phyloP scores from a whole-genome alignment of 768 basidiomycete species.

The Phanerochaete sordida region DNA sequence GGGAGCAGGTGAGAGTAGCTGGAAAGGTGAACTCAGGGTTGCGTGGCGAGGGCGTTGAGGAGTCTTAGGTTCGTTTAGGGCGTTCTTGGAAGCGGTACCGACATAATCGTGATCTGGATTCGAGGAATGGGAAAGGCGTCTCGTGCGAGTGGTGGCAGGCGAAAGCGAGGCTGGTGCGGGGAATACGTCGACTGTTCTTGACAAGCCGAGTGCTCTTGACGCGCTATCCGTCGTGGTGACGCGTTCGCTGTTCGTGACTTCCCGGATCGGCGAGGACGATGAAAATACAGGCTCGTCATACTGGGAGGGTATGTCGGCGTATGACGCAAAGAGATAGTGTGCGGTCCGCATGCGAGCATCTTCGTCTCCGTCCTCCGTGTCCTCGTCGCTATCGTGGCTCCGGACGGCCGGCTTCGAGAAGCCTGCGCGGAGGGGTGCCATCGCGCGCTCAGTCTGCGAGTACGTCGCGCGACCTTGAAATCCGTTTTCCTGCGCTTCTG shows the following conservation, averaged over 20 bases:
- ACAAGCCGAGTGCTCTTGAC: too few species aligned
- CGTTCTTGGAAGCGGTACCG: not conserved
- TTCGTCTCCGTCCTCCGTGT: conserved; percentile 36
- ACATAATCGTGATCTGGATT: not conserved
- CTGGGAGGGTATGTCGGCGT: not conserved
- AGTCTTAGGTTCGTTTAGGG: not conserved
- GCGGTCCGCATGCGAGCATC: conserved; percentile 55
- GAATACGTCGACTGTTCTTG: too few species aligned
- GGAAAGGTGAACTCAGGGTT: not conserved
- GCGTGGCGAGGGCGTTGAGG: not conserved
- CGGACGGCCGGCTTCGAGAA: conserved; percentile 13
- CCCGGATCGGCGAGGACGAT: not conserved
- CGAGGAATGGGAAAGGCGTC: not conserved
- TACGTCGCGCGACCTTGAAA: conserved; percentile 16
- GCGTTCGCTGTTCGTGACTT: not conserved
- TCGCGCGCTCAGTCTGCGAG: conserved; percentile 15
- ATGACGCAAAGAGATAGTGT: conserved; percentile 42
- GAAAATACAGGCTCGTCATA: not conserved
- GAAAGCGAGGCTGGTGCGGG: not conserved
- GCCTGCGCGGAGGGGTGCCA: conserved; percentile 9
- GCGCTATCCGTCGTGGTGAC: not conserved
- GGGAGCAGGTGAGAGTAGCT: not conserved
- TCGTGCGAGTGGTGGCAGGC: not conserved
- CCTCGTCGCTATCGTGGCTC: conserved; percentile 38
- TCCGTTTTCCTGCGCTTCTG: not conserved